Conservation (phyloP, 768 basidiomycete genomes). For the Macrolepiota dolichaula region DNA sequence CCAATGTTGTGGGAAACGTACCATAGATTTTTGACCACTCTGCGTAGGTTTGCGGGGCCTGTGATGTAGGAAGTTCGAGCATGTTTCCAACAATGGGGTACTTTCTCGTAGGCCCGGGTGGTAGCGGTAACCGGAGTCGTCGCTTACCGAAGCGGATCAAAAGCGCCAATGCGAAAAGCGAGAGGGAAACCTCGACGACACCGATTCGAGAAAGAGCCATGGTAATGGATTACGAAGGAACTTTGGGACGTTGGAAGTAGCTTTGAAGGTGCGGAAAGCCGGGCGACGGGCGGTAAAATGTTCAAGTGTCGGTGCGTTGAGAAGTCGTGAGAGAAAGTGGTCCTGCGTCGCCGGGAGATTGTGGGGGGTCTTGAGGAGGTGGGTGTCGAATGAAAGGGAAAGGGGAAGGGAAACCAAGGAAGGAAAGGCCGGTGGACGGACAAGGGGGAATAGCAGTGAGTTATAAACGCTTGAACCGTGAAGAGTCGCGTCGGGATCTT, state of each 20-base stretch:
- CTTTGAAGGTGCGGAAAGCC: not conserved
- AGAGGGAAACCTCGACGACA: not conserved
- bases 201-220: not conserved
- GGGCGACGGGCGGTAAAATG: not conserved
- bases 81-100: constrained; percentile 24
- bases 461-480: too few relatives aligned
- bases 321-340: not conserved
- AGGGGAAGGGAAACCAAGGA: too few relatives aligned
- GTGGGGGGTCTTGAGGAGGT: not conserved
- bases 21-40: constrained; percentile 22
- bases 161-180: not conserved
- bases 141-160: not conserved
- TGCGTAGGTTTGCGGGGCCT: constrained; percentile 21
- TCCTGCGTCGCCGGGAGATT: not conserved
- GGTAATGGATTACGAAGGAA: not conserved
- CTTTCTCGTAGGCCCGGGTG: constrained; percentile 25
- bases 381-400: too few relatives aligned
- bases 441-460: too few relatives aligned
- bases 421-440: too few relatives aligned
- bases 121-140: constrained; percentile 14
- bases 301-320: not conserved
- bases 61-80: constrained; percentile 18
- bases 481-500: too few relatives aligned
- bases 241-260: too few relatives aligned
- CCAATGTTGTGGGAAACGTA: constrained; percentile 2